Evolutionary conservation across 2,329 filamentous ascomycete genomes (phyloP), one percentile per base, ranked within the genome.

Genomic region (Pleomassaria siparia): DNA sequence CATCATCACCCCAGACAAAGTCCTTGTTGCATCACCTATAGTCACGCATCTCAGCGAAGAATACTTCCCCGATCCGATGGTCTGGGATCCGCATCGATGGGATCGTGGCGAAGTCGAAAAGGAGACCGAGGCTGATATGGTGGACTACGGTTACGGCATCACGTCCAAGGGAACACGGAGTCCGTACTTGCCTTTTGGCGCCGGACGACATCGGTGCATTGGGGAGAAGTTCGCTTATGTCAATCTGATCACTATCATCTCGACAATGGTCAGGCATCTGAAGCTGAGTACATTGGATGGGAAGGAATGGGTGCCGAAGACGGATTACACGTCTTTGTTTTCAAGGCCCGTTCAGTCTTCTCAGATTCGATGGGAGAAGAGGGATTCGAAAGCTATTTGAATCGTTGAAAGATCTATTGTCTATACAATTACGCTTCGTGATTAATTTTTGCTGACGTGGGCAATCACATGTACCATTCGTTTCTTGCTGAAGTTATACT

Each of bases 151-250:
- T 29, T 95, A 94, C 67, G 90, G 90, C 46, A 76, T 92, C 40
- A 86, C 95, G 60, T 90, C 83, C 79, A 95, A 95, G 76, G 90
- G 89, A 43, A 84, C 88, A 9, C 82, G 81, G 45, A 92, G 88
- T 46, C 89, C 91, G 1, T 96, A 95, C 70, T 82, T 96, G 43
- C 91, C 91, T 2, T 96, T 96, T 67, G 90, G 91, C 44, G 91
- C 89, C 28, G 91, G 91, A 26, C 80, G 91, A 58, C 91, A 95
- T 20, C 81, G 91, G 55, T 95, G 91, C 73, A 95, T 95, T 64
- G 91, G 91, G 55, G 91, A 96, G 77, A 88, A 95, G 62, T 96
- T 95, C 70, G 91, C 91, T 60, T 92, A 91, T 67, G 80, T 91
- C 44, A 90, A 95, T 73, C 78, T 95, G 51, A 85, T 89, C 66